Base-by-base conservation (phyloP, 768 basidiomycete species). In the Filobasidium wieringae region DNA sequence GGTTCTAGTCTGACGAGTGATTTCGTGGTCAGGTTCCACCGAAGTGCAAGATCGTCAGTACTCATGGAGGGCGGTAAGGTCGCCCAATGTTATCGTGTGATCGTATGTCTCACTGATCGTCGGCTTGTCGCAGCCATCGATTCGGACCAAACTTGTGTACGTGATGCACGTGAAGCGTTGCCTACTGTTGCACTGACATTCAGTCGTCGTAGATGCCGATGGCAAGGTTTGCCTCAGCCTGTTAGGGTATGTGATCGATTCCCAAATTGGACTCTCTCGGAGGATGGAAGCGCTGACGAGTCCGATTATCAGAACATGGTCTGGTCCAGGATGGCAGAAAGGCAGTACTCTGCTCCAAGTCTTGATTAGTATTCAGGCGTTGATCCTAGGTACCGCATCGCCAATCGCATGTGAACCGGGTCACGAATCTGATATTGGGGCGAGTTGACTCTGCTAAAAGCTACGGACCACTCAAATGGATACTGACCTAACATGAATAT, bases 391-490 rank as follows among this genome's bases (percentile, higher is more conserved):
- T 12, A 26, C 43, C 3, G 92, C 93, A 19, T 91, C 90, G 66
- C 88, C 92, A 8, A 93, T 91, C 70, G 73, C 90, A 60, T 93
- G 93, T 64, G 91, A 96, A 71, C 91, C 91, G 19, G 89, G 86
- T 26, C 88, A 87, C 87, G 84, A 87, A 22, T 75, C 74, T 39
- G 80, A 81, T 57, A 81, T 79, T 15, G 88, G 88, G 27, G 54
- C 45, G 27, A 24, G 54, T 55, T 37, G n/a, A n/a, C n/a, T n/a
- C n/a, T n/a, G n/a, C n/a, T n/a, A 33, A 24, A 15, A 30, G 7
- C 19, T 56, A 14, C 41, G 11, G 5, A 11, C 37, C 15, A 40
- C 15, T 22, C 3, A 11, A 40, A 17, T 11, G 37, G 22, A 40
- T 22, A 11, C 3, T 22, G 37, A 15, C 36, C n/a, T 37, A n/a